These are phyloP conservation scores for Hordeum pubiflorum DNA, from an alignment of 202 grass and related monocot genomes.

Conservation along the genomic window DNA sequence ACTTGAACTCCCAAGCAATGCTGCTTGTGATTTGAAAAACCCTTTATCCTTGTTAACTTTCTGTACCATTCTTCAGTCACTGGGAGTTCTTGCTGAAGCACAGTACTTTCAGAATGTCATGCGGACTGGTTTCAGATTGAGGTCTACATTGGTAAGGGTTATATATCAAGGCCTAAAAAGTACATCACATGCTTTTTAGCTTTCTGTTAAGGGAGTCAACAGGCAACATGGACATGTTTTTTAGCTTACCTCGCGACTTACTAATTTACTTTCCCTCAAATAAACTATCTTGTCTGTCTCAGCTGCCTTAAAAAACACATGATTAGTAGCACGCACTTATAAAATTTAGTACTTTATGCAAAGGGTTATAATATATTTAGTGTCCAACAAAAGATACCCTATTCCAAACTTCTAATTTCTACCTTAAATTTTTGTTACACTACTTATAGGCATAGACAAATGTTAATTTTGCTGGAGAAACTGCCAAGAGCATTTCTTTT, in stretches of 20 bases:
- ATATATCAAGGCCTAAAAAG: background rate
- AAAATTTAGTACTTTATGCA: background rate
- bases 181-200: background rate
- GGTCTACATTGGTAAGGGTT: conserved; percentile 81
- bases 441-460: background rate
- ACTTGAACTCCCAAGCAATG: conserved; percentile 15
- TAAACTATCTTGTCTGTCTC: background rate
- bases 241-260: background rate
- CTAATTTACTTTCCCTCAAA: background rate
- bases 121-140: conserved; percentile 90
- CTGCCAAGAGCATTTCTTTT: background rate
- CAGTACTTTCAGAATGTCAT: conserved; percentile 99
- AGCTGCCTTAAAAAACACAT: background rate
- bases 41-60: conserved; percentile 9
- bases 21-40: background rate
- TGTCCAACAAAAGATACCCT: background rate
- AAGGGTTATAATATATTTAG: background rate
- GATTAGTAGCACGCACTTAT: background rate
- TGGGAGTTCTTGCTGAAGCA: conserved; percentile 89
- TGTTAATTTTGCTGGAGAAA: background rate
- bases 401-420: too few species aligned
- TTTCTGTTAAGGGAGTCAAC: conserved; percentile 5
- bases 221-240: background rate
- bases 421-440: background rate
- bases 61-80: conserved; percentile 37